phyloP scores from a whole-genome alignment of 192 early-diverging fungal species.

The Coemansia sp. region DNA sequence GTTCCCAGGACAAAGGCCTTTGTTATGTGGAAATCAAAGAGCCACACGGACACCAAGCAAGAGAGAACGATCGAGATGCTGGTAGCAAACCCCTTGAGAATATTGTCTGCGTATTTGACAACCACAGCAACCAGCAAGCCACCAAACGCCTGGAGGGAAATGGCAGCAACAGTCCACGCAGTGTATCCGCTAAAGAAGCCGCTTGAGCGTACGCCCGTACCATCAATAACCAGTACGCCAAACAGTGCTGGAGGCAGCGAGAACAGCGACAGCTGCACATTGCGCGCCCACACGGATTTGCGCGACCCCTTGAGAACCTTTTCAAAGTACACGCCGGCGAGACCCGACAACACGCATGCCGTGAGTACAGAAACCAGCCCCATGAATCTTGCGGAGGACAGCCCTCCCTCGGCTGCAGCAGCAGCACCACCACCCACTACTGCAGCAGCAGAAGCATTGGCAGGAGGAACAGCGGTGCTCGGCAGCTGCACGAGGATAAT shows the following conservation, averaged over 20 bases:
- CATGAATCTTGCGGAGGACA: conserved; percentile 46
- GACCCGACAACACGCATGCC: conserved; percentile 90
- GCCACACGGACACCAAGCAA: conserved; percentile 75
- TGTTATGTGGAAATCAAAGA: conserved; percentile 84
- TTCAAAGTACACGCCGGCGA: conserved; percentile 99
- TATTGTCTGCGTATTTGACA: conserved; percentile 98
- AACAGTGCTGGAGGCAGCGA: conserved; percentile 79
- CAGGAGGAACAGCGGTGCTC: too few species aligned
- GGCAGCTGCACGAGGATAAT: conserved; percentile 87
- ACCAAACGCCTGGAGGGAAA: conserved; percentile 87
- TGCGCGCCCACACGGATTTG: conserved; percentile 87
- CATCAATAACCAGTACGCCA: conserved; percentile 80
- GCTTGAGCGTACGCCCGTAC: conserved; percentile 62
- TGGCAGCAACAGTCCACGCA: conserved; percentile 77
- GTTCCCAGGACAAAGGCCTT: conserved; percentile 73
- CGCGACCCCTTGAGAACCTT: conserved; percentile 92
- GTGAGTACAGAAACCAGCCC: conserved; percentile 80
- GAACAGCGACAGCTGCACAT: conserved; percentile 91
- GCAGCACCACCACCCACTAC: too few species aligned
- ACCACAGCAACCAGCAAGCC: conserved; percentile 95
- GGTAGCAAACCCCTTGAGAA: conserved; percentile 99
- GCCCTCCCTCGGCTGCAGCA: not conserved
- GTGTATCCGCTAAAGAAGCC: conserved; percentile 97
- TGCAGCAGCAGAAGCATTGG: too few species aligned
- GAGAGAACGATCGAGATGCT: conserved; percentile 95